Evolutionary conservation across 179 eudicot species (phyloP), one percentile per base, ranked within the genome.

Genomic region (Carnegiea gigantea): DNA sequence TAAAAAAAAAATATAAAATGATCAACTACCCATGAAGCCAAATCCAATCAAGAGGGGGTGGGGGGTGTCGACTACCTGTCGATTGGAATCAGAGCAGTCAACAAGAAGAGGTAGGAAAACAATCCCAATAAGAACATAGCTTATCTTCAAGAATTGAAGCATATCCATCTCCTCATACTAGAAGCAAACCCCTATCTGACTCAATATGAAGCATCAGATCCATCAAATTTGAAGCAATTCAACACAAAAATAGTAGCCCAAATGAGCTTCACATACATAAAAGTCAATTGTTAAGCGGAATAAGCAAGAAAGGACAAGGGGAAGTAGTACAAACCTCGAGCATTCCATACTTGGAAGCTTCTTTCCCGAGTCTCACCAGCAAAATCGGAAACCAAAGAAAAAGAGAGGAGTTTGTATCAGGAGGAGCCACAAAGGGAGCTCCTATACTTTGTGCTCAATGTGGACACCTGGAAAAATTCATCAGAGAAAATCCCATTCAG

Each of bases 101-200:
- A 73, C 26, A 43, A 80, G 20, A 20, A 86, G 70, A 15, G 77
- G 38, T 68, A 84, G 82, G 76, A 53, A 88, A 80, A 89, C 73
- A 78, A 77, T n/a, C 78, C 86, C 85, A 28, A 85, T 51, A 82
- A 88, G 44, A 75, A 59, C 40, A 59, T 30, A 80, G 67, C 73
- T 75, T 21, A 64, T 40, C 81, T 84, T 87, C 86, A 70, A 79
- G 78, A 38, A 72, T 75, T 73, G 79, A 77, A 59, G 40, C 15
- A 12, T 75, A 81, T 80, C 80, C 83, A 87, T 79, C 24, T 73
- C 65, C 36, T 82, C 10, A 79, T 9, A 71, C 30, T 43, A 76
- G 78, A n/a, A 5, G 17, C 24, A 54, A 1, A 70, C 11, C 51
- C 80, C 60, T 17, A 17, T 54, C 23, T 54, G 43, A 18, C 38